Base-by-base conservation (phyloP, 345 rosid species). In the Mangifera indica region DNA sequence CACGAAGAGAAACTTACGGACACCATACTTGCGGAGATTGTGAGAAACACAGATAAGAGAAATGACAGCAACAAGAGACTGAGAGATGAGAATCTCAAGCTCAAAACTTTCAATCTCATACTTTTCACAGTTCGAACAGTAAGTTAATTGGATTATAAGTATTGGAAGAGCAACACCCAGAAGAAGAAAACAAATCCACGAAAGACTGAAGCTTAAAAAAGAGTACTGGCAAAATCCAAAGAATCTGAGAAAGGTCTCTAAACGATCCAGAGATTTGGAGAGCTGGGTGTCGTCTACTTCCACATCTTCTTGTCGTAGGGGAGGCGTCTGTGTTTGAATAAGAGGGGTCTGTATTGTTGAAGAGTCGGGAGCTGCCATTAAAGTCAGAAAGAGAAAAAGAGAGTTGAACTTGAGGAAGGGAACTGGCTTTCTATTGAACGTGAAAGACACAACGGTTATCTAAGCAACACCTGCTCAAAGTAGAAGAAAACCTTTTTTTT, bases 181-280 rank as follows among this genome's bases (percentile, higher is more conserved):
- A 72, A 82, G 81, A 34, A 82, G 74, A 60, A 79, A 82, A 20
- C 53, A 64, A 40, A 77, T 10, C 85, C 85, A 77, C 3, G 85
- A 79, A 63, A 82, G 55, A 4, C 40, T 3, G 46, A 79, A 13
- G 67, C 75, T 69, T 1, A 74, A 65, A 48, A 58, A 13, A 0
- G 85, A 82, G 75, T 40, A 63, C 53, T 82, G 83, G 56, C 77
- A 79, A 20, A 77, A 82, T 20, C 83, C 85, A 72, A 82, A 68
- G 20, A 82, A 12, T 40, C 69, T 65, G 5, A 82, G 61, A 48
- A 76, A 79, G 21, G 75, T 68, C 48, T 77, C 83, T 51, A 82
- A 72, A 21, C 77, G 79, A 60, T 63, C 29, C 45, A 82, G 73
- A 29, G 55, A 77, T 26, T 68, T 67, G 70, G 79, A 67, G 49